Percentiles rank a stretch among this genome's conserved stretches.
These are phyloP conservation scores for Hypoxylon sp. DNA, from an alignment of 2,329 filamentous ascomycete genomes.

Conservation along the genomic window DNA sequence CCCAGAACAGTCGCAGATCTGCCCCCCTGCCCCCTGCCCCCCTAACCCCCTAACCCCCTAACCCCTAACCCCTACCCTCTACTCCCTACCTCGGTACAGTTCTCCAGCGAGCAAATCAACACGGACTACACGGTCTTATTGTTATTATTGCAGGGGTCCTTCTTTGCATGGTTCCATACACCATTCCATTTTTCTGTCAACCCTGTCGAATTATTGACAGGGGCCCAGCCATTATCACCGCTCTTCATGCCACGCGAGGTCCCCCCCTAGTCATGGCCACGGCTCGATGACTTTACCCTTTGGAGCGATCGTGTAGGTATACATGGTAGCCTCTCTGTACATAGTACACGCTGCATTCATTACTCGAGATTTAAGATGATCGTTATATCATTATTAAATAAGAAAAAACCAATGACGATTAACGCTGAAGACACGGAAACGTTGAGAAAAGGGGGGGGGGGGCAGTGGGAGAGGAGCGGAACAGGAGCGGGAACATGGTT, in stretches of 20 bases:
- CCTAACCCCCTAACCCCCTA: too few relatives aligned
- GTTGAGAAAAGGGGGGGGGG: too few relatives aligned
- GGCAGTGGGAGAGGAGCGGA: too few relatives aligned
- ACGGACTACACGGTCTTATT: slow-evolving; percentile 3
- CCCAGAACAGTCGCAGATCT: slow-evolving; percentile 35
- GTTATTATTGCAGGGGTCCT: slow-evolving; percentile 24
- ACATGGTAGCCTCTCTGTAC: not conserved
- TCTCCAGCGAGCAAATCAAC: slow-evolving; percentile 8
- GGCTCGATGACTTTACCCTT: slow-evolving; percentile 23
- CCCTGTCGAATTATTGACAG: slow-evolving; percentile 29
- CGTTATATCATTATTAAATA: slow-evolving; percentile 5
- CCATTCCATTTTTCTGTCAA: slow-evolving; percentile 36
- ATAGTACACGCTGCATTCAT: not conserved
- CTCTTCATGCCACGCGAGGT: slow-evolving; percentile 34
- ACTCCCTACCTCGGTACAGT: slow-evolving; percentile 33
- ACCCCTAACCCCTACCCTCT: too few relatives aligned
- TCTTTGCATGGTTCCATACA: slow-evolving; percentile 34
- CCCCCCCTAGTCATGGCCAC: too few relatives aligned
- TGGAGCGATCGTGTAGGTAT: not conserved
- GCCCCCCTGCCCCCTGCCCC: too few relatives aligned
- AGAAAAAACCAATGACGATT: too few relatives aligned
- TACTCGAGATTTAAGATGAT: not conserved
- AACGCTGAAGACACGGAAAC: too few relatives aligned
- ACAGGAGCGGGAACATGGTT: too few relatives aligned
- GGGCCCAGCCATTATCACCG: slow-evolving; percentile 26